Percentiles rank a stretch among this genome's conserved stretches.
phyloP scores from a whole-genome alignment of 2,329 filamentous ascomycete genomes.

The Aureobasidium melanogenum region DNA sequence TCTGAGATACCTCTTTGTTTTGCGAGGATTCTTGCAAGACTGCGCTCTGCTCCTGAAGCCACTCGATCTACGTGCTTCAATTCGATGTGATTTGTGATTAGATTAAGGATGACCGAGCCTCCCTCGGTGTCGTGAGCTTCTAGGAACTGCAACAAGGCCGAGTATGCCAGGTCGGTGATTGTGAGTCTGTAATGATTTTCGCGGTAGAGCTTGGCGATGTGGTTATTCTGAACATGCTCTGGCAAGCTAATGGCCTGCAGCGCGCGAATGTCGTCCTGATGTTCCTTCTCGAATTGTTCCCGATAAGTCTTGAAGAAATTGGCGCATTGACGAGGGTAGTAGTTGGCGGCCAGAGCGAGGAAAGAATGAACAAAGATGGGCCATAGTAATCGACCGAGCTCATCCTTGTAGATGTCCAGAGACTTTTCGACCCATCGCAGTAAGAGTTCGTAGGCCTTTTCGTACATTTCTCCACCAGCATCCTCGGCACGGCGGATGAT shows the following conservation, averaged over 20 bases:
- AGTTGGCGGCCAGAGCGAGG: slow-evolving; percentile 65
- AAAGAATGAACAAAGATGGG: slow-evolving; percentile 92
- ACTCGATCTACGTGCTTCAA: slow-evolving; percentile 51
- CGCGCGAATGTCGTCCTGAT: slow-evolving; percentile 68
- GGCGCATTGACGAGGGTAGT: slow-evolving; percentile 63
- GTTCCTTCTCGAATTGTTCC: slow-evolving; percentile 63
- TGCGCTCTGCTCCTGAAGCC: slow-evolving; percentile 46
- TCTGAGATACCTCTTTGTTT: slow-evolving; percentile 46
- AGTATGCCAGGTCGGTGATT: slow-evolving; percentile 76
- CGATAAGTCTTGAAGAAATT: slow-evolving; percentile 63
- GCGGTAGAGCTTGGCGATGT: slow-evolving; percentile 70
- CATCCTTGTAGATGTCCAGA: slow-evolving; percentile 90
- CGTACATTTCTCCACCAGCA: slow-evolving; percentile 64
- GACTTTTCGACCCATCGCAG: slow-evolving; percentile 77
- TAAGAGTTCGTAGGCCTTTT: slow-evolving; percentile 51
- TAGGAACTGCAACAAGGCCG: slow-evolving; percentile 76
- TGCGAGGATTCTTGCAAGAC: slow-evolving; percentile 51
- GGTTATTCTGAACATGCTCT: slow-evolving; percentile 68
- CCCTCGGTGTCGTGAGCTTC: slow-evolving; percentile 79
- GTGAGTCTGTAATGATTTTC: slow-evolving; percentile 84
- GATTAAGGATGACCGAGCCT: slow-evolving; percentile 65
- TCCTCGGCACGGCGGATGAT: slow-evolving; percentile 59
- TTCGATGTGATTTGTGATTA: slow-evolving; percentile 56
- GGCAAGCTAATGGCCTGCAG: slow-evolving; percentile 68
- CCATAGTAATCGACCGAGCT: slow-evolving; percentile 82